These are phyloP conservation scores for Tricholoma bakamatsutake DNA, from an alignment of 768 basidiomycete species.

Conservation along the genomic window DNA sequence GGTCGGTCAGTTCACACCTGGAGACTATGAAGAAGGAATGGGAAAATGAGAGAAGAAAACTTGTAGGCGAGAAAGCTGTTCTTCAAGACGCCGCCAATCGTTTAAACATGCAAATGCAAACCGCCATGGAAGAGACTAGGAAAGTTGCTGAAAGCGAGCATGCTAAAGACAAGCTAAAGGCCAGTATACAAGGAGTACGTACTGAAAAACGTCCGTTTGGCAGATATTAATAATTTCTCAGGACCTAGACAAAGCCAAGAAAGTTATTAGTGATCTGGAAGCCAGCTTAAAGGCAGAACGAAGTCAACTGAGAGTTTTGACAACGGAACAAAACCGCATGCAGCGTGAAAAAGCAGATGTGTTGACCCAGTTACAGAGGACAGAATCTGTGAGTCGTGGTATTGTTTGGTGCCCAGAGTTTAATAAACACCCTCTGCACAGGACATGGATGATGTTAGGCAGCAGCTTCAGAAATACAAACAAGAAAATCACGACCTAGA, in stretches of 20 bases:
- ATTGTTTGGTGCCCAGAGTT: background rate
- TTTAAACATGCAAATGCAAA: slow-evolving; percentile 55
- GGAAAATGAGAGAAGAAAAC: slow-evolving; percentile 57
- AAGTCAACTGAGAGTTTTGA: slow-evolving; percentile 53
- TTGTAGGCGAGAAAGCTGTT: slow-evolving; percentile 65
- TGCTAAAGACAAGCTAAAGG: slow-evolving; percentile 40
- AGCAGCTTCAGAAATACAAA: slow-evolving; percentile 63
- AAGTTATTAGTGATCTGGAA: slow-evolving; percentile 64
- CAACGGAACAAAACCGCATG: slow-evolving; percentile 55
- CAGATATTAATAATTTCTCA: slow-evolving; percentile 21
- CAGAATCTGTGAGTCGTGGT: slow-evolving; percentile 51
- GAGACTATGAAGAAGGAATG: slow-evolving; percentile 61
- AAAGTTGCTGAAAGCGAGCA: slow-evolving; percentile 49
- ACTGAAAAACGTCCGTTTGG: background rate
- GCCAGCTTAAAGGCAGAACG: slow-evolving; percentile 67
- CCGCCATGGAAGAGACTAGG: slow-evolving; percentile 51
- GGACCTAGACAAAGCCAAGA: slow-evolving; percentile 69
- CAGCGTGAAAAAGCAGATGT: slow-evolving; percentile 64
- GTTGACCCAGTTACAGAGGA: slow-evolving; percentile 57
- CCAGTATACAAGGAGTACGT: slow-evolving; percentile 51
- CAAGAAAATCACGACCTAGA: slow-evolving; percentile 72
- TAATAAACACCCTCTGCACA: slow-evolving; percentile 20
- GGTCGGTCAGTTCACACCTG: slow-evolving; percentile 57
- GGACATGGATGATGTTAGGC: slow-evolving; percentile 77
- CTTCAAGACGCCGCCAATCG: slow-evolving; percentile 68